Base-by-base conservation (phyloP, 805 yeast genomes). In the Yueomyces sinensis region DNA sequence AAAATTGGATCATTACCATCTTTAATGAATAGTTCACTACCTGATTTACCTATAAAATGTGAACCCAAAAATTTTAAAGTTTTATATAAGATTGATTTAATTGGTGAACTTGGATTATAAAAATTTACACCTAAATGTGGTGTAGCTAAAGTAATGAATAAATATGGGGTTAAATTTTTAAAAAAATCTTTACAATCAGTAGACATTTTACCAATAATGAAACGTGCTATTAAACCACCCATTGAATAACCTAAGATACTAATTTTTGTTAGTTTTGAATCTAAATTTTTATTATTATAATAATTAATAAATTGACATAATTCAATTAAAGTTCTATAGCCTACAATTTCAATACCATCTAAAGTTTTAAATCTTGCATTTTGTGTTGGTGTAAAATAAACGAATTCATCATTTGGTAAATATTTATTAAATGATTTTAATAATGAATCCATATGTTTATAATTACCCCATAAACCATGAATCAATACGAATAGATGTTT, bases 211-310 rank as follows among this genome's bases (percentile, higher is more conserved):
- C 96, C 96, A 32, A 86, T 65, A 18, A 84, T 76, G 52, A 82
- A 86, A 33, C 96, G 63, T 0, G 86, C 66, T 23, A 89, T 73
- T 25, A 87, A 58, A 0, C 97, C 97, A 17, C 97, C 96, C 38
- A 89, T 60, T 0, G 95, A 82, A 54, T 87, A 89, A 0, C 97
- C 95, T 3, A 82, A 66, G 29, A 89, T 63, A 40, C 93, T 81
- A 33, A 89, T 69, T 44, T 74, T 49, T 37, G 33, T 56, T 44
- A 36, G 22, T 47, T 46, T 31, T 56, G 37, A 24, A n/a, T 15
- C 30, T 30, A n/a, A n/a, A 25, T 19, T 29, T 24, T 17, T 9
- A 13, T 39, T 40, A 18, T 65, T 45, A 40, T 59, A 52, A 9
- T 41, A 49, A 14, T 56, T 56, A 20, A 72, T 55, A 44, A 65